phyloP scores from a whole-genome alignment of 108 stramenopile genomes.

The Bacterosira constricta region DNA sequence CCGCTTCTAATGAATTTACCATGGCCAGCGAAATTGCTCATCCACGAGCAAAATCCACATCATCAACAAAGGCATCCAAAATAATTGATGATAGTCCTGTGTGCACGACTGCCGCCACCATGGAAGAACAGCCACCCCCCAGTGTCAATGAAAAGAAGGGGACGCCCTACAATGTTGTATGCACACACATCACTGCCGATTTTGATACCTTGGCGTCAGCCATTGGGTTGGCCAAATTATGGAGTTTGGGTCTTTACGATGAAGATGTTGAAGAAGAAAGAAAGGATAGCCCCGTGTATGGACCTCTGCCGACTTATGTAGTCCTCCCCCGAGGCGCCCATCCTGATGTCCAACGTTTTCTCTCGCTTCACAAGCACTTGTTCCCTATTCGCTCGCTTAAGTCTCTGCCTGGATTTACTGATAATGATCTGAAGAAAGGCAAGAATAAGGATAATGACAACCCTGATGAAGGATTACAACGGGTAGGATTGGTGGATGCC shows the following conservation, averaged over 20 bases:
- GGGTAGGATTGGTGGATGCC: constrained; percentile 90
- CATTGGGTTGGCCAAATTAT: constrained; percentile 85
- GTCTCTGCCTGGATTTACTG: constrained; percentile 68
- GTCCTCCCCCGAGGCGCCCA: constrained; percentile 93
- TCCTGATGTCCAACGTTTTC: constrained; percentile 88
- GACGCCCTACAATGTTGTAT: constrained; percentile 75
- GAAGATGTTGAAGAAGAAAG: constrained; percentile 28
- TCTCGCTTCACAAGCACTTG: constrained; percentile 90
- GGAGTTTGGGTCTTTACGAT: constrained; percentile 51
- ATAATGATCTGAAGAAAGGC: constrained; percentile 31
- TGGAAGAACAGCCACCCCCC: constrained; percentile 51
- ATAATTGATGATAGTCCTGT: constrained; percentile 2
- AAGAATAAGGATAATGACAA: constrained; percentile 51
- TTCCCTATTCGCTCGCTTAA: constrained; percentile 89
- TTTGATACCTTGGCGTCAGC: constrained; percentile 84
- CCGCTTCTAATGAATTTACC: background rate
- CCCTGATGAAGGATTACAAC: constrained; percentile 56
- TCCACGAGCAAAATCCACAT: background rate
- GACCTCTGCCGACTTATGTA: constrained; percentile 83
- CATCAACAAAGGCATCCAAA: background rate
- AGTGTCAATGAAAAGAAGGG: constrained; percentile 45
- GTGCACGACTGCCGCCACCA: constrained; percentile 11
- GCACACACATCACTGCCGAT: constrained; percentile 89
- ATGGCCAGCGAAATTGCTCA: background rate
- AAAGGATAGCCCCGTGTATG: constrained; percentile 39